Conservation (phyloP, 352 stramenopile species). For the Elongisporangium prolatum region DNA sequence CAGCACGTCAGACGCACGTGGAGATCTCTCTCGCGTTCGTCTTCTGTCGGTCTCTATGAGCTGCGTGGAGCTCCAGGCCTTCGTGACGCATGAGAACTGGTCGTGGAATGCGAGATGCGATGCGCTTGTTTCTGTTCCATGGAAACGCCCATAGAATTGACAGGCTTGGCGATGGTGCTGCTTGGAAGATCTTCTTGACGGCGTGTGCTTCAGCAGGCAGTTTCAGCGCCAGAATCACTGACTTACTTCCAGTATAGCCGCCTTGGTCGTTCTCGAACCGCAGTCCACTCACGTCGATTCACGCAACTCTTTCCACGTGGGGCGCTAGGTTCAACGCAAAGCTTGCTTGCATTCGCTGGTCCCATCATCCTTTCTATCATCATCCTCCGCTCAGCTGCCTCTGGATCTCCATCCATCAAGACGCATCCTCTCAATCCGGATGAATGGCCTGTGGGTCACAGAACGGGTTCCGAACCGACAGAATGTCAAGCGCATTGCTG, state of each 20-base stretch:
- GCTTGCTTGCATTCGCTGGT: not conserved
- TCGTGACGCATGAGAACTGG: not conserved
- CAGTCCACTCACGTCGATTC: not conserved
- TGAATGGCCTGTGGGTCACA: not conserved
- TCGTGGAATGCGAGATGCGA: not conserved
- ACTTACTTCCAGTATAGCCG: not conserved
- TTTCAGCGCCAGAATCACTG: not conserved
- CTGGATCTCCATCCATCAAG: not conserved
- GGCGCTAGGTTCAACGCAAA: not conserved
- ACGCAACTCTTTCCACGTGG: not conserved
- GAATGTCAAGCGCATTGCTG: not conserved
- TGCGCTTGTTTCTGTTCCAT: not conserved
- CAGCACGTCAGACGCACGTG: not conserved
- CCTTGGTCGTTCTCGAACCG: too few species aligned
- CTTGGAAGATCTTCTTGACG: not conserved
- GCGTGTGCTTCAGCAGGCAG: not conserved
- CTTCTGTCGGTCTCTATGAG: too few species aligned
- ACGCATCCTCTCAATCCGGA: not conserved
- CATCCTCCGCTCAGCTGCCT: not conserved
- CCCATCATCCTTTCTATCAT: not conserved
- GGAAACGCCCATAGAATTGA: not conserved
- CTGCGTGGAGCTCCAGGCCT: too few species aligned
- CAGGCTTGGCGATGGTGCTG: not conserved
- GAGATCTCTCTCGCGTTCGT: not conserved
- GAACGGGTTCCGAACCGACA: not conserved